Conservation (phyloP, 345 rosid species). For the Eucalyptus sideroxylon region DNA sequence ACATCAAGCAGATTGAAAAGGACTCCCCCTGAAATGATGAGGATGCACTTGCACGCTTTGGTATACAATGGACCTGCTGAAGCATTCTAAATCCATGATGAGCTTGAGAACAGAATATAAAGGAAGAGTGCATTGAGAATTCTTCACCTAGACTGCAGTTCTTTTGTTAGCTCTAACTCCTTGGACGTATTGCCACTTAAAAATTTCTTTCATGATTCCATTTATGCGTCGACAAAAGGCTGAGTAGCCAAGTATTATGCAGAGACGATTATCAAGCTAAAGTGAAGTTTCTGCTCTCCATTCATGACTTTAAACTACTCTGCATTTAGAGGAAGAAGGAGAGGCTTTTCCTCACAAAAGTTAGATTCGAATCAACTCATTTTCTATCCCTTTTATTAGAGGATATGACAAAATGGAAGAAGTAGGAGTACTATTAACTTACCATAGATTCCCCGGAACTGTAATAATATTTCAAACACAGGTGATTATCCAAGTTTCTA, state of each 20-base stretch:
- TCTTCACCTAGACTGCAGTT: not conserved
- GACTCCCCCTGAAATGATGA: not conserved
- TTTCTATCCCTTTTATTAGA: not conserved
- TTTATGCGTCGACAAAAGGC: not conserved
- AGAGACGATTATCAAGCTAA: not conserved
- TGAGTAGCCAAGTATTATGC: not conserved
- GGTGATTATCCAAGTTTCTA: not conserved
- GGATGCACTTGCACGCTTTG: not conserved
- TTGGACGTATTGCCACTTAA: not conserved
- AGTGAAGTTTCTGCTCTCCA: not conserved
- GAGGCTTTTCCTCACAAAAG: not conserved
- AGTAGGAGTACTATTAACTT: not conserved
- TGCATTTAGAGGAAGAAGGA: not conserved
- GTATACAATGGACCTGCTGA: not conserved
- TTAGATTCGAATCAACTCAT: not conserved
- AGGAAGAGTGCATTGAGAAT: not conserved
- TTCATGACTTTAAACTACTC: not conserved
- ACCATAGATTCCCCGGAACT: not conserved
- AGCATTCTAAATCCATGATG: not conserved
- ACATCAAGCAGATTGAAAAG: not conserved
- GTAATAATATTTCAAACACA: not conserved
- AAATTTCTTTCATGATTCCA: not conserved
- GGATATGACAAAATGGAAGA: not conserved
- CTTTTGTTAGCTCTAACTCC: not conserved
- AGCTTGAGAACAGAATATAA: not conserved